Conservation (phyloP, 202 grass and related monocot species). For the Miscanthus sacchariflorus region DNA sequence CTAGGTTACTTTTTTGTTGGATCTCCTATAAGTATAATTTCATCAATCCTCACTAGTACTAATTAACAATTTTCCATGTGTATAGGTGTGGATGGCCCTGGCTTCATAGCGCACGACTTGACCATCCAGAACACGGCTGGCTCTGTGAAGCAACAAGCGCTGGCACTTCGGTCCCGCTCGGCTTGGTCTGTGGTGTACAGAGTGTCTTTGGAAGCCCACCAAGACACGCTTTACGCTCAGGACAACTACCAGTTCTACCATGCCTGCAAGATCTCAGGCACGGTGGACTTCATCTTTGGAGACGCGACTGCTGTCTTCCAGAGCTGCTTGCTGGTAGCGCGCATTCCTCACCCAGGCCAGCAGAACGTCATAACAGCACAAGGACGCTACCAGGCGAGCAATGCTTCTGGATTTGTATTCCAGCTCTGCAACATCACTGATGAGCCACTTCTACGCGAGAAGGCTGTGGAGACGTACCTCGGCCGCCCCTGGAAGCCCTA, state of each 20-base stretch:
- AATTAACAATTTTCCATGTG: no score
- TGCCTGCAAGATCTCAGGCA: conserved; percentile 50
- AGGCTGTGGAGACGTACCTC: neutral
- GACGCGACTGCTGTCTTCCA: conserved; percentile 57
- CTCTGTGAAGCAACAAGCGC: neutral
- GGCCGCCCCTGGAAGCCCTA: neutral
- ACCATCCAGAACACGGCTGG: neutral
- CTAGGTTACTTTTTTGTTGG: no score
- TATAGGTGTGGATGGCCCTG: conserved; percentile 1
- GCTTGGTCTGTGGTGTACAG: neutral
- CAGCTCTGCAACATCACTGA: neutral
- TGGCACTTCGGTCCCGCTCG: neutral
- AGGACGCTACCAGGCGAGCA: neutral
- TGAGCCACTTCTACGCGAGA: neutral
- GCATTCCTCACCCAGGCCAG: conserved; percentile 7
- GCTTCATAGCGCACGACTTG: neutral
- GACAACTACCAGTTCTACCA: conserved; percentile 38
- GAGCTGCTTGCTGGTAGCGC: neutral
- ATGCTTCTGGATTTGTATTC: neutral
- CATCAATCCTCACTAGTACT: no score
- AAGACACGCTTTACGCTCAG: conserved; percentile 41
- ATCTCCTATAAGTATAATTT: no score
- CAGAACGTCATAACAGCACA: conserved; percentile 53
- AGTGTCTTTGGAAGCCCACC: neutral
- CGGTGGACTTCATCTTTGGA: conserved; percentile 57